Base-by-base conservation (phyloP, 116 monocot species). In the Iris pallida region DNA sequence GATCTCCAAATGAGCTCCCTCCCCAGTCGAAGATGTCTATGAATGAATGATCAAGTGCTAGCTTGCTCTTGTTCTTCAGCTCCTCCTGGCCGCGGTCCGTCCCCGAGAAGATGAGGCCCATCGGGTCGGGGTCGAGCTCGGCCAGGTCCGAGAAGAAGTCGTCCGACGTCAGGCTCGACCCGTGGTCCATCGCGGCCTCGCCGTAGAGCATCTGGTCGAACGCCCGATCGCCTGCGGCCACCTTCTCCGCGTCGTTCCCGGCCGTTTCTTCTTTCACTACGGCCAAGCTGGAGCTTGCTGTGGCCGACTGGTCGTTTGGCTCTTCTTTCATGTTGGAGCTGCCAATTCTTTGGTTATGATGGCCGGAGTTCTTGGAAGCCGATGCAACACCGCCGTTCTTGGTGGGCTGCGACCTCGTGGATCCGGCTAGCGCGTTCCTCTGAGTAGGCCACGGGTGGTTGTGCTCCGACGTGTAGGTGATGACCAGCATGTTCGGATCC, bases 371-470 rank as follows among this genome's bases (percentile, higher is more conserved):
- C 42, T 74, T 74, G 17, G 69, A 80, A 7, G 77, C 14, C 5
- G 72, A 73, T 4, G 58, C 47, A n/a, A n/a, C n/a, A n/a, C n/a
- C n/a, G n/a, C n/a, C n/a, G n/a, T n/a, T n/a, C 30, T 82, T 82
- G 18, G 69, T 46, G 15, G 74, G 66, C 20, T 78, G 65, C 5
- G 71, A 61, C 7, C 76, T 57, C 0, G 82, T 78, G 5, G 82
- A 83, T 13, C 82, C 82, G 0, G 82, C 82, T 4, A 83, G 82
- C 7, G 78, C 78, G 9, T 83, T 83, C 1, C 82, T 57, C 55
- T 83, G 82, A 15, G 82, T 83, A 3, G 82, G 82, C 82, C 82
- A 83, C 7, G 82, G 82, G 55, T 83, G 82, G 71, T 83, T 83
- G 78, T 83, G 82, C 66, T 83, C 82, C 3, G 82, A 83, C 1